phyloP scores from a whole-genome alignment of 768 basidiomycete species.

The Tubosaeta sp. region DNA sequence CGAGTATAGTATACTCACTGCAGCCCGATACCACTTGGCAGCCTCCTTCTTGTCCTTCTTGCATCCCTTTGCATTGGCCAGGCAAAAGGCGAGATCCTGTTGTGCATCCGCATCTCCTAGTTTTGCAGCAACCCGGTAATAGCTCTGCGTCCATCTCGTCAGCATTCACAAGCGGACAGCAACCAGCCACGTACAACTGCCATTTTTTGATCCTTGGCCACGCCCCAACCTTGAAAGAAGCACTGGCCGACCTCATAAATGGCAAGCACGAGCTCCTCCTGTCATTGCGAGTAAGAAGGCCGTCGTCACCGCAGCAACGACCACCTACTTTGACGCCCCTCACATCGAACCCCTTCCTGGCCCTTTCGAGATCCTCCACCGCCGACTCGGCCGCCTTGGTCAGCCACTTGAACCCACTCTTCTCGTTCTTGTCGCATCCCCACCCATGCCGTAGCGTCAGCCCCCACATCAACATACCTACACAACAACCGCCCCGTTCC shows the following conservation, averaged over 20 bases:
- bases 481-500: constrained; percentile 71
- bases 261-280: constrained; percentile 82
- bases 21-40: constrained; percentile 88
- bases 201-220: constrained; percentile 85
- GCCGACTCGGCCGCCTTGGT: constrained; percentile 77
- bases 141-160: constrained; percentile 46
- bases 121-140: constrained; percentile 78
- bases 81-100: constrained; percentile 78
- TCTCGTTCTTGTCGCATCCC: constrained; percentile 80
- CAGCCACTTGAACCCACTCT: constrained; percentile 77
- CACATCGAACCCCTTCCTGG: constrained; percentile 49
- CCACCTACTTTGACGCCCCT: constrained; percentile 50
- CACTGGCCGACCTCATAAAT: constrained; percentile 92
- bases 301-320: background rate
- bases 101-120: constrained; percentile 88
- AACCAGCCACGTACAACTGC: constrained; percentile 54
- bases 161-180: background rate
- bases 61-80: constrained; percentile 82
- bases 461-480: constrained; percentile 94
- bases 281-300: background rate
- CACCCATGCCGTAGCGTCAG: constrained; percentile 82
- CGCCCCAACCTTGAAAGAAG: constrained; percentile 92
- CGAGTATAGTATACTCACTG: constrained; percentile 42
- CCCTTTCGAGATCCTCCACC: constrained; percentile 68
- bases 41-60: constrained; percentile 86